Evolutionary conservation across 257 asterid genomes (phyloP).

Genomic region (Apocynum venetum): DNA sequence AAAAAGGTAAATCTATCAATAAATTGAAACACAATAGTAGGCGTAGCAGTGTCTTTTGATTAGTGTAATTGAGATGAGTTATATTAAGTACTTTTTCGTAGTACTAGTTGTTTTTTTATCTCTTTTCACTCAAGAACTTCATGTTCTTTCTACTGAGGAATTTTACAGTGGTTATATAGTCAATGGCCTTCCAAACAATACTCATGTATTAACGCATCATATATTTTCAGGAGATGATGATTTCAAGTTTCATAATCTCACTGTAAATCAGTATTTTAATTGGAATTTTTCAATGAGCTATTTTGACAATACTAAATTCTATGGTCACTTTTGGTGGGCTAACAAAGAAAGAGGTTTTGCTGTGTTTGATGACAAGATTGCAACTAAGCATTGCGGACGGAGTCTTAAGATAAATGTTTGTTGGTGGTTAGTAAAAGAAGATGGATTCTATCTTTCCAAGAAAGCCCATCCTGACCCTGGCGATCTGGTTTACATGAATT

Average conservation of each 20-base stretch:
- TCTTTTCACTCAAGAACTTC: no score
- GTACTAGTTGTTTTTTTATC: no score
- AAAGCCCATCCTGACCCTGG: background rate
- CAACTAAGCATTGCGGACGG: background rate
- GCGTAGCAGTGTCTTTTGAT: no score
- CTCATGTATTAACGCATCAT: background rate
- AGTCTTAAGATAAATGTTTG: background rate
- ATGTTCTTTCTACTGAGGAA: no score
- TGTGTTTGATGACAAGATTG: background rate
- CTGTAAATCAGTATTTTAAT: background rate
- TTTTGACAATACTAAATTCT: background rate
- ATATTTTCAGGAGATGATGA: background rate
- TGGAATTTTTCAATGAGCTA: background rate
- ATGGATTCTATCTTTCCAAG: background rate
- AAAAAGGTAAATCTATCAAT: no score
- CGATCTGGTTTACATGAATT: background rate
- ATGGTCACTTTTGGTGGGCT: background rate
- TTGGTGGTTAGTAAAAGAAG: slow-evolving; percentile 2
- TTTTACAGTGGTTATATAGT: background rate
- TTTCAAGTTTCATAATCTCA: background rate
- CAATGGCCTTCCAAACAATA: background rate
- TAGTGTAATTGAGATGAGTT: no score
- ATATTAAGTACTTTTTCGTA: no score
- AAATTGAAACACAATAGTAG: no score
- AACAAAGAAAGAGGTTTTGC: background rate